Percentiles rank a stretch among this genome's conserved stretches.
These are phyloP conservation scores for Neurospora sp. DNA, from an alignment of 495 filamentous ascomycete species.

Conservation along the genomic window DNA sequence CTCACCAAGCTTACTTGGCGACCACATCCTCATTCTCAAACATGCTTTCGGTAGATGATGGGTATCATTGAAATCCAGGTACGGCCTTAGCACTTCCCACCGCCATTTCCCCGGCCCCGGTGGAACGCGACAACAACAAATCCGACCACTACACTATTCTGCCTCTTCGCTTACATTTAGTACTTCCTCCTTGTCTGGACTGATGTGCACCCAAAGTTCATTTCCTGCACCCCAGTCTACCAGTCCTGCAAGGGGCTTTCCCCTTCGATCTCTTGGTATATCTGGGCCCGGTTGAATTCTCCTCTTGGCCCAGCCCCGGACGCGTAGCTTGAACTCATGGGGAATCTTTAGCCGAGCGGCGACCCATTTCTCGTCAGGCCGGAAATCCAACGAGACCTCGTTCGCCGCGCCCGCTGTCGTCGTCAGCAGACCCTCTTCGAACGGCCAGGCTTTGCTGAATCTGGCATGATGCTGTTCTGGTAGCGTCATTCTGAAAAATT, in stretches of 20 bases:
- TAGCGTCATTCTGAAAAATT: conserved; percentile 39
- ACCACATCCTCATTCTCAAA: neutral
- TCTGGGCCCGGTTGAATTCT: conserved; percentile 7
- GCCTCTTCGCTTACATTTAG: neutral
- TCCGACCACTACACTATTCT: neutral
- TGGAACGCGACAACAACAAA: neutral
- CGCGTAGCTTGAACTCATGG: conserved; percentile 33
- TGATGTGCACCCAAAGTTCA: conserved; percentile 42
- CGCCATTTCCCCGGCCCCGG: neutral
- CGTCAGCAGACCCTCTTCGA: conserved; percentile 31
- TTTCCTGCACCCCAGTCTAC: conserved; percentile 27
- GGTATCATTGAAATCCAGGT: neutral
- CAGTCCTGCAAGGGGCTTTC: conserved; percentile 18
- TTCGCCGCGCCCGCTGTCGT: conserved; percentile 19
- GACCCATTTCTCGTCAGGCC: conserved; percentile 36
- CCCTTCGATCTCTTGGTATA: conserved; percentile 13
- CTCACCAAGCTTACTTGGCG: neutral
- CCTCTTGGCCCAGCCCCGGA: conserved; percentile 23
- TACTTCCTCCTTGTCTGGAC: conserved; percentile 24
- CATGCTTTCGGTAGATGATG: neutral
- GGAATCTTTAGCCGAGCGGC: conserved; percentile 37
- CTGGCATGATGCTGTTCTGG: conserved; percentile 21
- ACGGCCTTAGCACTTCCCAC: neutral
- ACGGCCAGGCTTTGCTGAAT: conserved; percentile 22
- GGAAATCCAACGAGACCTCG: conserved; percentile 30